These are phyloP conservation scores for Ogataea polymorpha DNA, from an alignment of 805 yeast genomes.

Conservation along the genomic window DNA sequence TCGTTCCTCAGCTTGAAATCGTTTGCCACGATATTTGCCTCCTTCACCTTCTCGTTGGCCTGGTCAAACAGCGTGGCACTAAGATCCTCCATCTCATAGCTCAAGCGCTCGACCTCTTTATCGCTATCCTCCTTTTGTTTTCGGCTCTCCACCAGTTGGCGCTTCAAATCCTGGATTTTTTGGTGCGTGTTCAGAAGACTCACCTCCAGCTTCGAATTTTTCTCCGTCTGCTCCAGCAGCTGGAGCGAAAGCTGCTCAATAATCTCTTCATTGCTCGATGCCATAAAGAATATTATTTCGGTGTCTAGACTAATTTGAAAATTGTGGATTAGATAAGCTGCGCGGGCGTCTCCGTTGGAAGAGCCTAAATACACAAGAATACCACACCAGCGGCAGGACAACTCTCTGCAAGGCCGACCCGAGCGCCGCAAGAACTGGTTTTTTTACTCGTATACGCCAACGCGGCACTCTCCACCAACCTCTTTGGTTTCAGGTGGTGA, in stretches of 20 bases:
- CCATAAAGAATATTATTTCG: neutral
- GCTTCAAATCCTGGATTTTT: slow-evolving; percentile 33
- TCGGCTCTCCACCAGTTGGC: slow-evolving; percentile 30
- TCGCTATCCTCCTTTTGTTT: slow-evolving; percentile 48
- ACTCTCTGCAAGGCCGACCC: too few relatives aligned
- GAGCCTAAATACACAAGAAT: too few relatives aligned
- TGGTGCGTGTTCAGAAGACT: slow-evolving; percentile 28
- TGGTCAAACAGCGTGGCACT: slow-evolving; percentile 76
- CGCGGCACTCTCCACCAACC: neutral
- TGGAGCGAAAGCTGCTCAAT: slow-evolving; percentile 26
- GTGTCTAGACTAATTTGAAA: neutral
- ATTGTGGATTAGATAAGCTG: neutral
- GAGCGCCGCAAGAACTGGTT: too few relatives aligned
- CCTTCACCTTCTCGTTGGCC: slow-evolving; percentile 81
- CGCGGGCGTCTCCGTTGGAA: too few relatives aligned
- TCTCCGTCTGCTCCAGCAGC: slow-evolving; percentile 28
- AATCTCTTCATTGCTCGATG: slow-evolving; percentile 4
- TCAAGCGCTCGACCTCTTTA: slow-evolving; percentile 54
- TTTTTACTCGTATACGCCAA: too few relatives aligned
- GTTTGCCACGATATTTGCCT: slow-evolving; percentile 67
- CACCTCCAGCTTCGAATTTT: slow-evolving; percentile 24
- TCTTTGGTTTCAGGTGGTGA: slow-evolving; percentile 5
- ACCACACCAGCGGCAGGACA: too few relatives aligned
- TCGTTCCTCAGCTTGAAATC: slow-evolving; percentile 57
- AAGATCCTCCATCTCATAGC: slow-evolving; percentile 75